Base-by-base conservation (phyloP, 2,329 filamentous ascomycete species). In the Scytalidium lignicola region DNA sequence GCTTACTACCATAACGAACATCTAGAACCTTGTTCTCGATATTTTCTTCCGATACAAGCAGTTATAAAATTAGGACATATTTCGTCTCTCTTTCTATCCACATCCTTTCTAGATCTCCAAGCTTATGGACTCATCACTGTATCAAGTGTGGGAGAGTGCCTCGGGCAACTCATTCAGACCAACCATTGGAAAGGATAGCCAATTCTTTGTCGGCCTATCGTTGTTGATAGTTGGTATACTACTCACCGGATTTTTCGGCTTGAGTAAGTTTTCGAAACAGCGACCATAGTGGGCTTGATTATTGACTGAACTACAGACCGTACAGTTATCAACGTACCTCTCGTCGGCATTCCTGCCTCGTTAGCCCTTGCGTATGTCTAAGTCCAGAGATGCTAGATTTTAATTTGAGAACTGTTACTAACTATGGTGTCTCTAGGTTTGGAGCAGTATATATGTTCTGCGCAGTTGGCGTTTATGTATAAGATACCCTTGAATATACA, bases 401-500 rank as follows among this genome's bases (percentile, higher is more conserved):
- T 26, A 26, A 26, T 26, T n/a, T 10, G 10, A 26, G 23, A 26
- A 26, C 5, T 10, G 10, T 26, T 26, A 6, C 2, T 13, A 26
- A 46, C 55, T 62, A 29, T 62, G 13, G 39, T 13, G 20, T 22
- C 47, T 60, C 21, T 12, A 96, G 92, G 45, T 88, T 96, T 69
- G 93, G 93, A 61, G 86, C 92, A 45, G 90, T 99, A 42, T 96
- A 93, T 73, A 96, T 96, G 86, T 97, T 99, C 73, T 99, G 93
- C 72, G 93, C 91, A 52, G 93, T 93, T 67, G 93, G 93, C 68
- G 93, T 99, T 66, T 97, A 99, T 83, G 90, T 99, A 69, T 99
- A 66, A 53, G 45, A 50, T 45, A 51, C 47, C 47, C 48, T 48
- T 51, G 48, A 49, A 54, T 37, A 43, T 21, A 41, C 18, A 26